Evolutionary conservation across 345 rosid species (phyloP), one percentile per base, ranked within the genome.

Genomic region (Eucalyptus tenuipes): DNA sequence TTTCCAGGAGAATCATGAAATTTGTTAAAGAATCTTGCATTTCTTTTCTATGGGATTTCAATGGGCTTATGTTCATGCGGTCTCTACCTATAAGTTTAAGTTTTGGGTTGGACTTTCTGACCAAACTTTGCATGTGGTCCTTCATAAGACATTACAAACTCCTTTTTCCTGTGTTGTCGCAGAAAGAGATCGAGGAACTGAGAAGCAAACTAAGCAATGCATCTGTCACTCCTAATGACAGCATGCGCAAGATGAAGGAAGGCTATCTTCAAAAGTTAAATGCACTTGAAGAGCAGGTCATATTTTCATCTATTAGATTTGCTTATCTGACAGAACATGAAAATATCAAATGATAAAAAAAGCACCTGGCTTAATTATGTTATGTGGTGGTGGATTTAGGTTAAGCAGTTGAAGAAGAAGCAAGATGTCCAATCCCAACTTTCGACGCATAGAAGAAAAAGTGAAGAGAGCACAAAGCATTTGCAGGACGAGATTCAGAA

Each of bases 171-270:
- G 22, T 45, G 64, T 86, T 88, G 49, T 91, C 88, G 87, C 96
- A 96, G 99, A 90, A 93, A 85, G 96, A 95, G 92, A 93, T 96
- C 31, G 95, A 93, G 90, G 95, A 94, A 86, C 89, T 95, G 90
- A 94, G 92, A 86, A 87, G 85, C 86, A 96, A 96, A 90, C 84
- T 91, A 68, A 91, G 88, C 40, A 90, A 90, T 89, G 93, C 91
- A 75, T 92, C 95, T 2, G 82, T 95, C 52, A 91, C 88, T 86
- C 92, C 96, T 50, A 92, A 90, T 87, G 94, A 89, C 88, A 93
- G 92, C 84, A 91, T 91, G 86, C 90, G 89, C 91, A 94, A 92
- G 91, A 86, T 92, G 47, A 92, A 94, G 80, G 94, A 92, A 86
- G 90, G 91, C 48, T 91, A 90, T 93, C 92, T 93, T 91, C 95